These are phyloP conservation scores for Laetiporus sulphureus DNA, from an alignment of 1,284 basidiomycete species.

Conservation along the genomic window DNA sequence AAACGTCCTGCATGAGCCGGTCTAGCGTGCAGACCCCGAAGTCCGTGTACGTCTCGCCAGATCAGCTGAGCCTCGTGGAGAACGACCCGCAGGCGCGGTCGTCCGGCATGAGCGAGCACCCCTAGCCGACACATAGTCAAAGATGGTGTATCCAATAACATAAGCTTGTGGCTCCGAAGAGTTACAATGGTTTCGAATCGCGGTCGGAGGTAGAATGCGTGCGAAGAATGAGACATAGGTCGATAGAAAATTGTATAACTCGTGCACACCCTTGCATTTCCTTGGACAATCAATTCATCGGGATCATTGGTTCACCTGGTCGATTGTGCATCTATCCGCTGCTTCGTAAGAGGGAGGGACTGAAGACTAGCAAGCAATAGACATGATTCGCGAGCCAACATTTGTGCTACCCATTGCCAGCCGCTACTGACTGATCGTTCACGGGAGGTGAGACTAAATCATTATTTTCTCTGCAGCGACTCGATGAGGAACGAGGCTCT, in stretches of 20 bases:
- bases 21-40: no score
- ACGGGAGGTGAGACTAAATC: no score
- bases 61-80: not conserved
- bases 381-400: no score
- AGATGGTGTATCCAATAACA: conserved; percentile 29
- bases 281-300: not conserved
- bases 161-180: conserved; percentile 17
- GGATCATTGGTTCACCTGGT: not conserved
- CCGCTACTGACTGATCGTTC: no score
- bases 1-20: no score
- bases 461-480: no score
- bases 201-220: not conserved
- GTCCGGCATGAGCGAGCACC: not conserved
- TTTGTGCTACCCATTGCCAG: no score
- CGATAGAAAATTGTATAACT: no score
- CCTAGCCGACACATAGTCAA: not conserved
- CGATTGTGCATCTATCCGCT: not conserved
- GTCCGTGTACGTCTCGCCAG: no score
- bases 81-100: not conserved
- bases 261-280: no score
- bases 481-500: no score
- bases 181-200: conserved; percentile 7
- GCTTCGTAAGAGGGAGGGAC: not conserved
- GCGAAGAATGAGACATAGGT: no score
- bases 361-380: not conserved